Percentiles rank a stretch among this genome's conserved stretches.
These are phyloP conservation scores for Populus euphratica DNA, from an alignment of 345 rosid genomes.

Conservation along the genomic window DNA sequence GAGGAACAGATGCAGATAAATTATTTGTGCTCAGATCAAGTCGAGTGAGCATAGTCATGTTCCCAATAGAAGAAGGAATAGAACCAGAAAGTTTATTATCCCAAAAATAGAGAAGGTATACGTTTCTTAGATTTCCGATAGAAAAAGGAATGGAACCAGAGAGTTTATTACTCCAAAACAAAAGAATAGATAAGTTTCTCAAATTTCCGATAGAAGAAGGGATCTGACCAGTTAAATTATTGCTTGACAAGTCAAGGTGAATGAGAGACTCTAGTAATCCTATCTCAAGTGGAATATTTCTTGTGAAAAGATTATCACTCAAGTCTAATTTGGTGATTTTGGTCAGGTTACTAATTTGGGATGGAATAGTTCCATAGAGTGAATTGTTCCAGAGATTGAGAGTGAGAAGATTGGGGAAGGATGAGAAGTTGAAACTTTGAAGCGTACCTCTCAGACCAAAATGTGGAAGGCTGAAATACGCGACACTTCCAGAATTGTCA, in stretches of 20 bases:
- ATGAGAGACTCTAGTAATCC: too few relatives aligned
- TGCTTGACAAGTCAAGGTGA: too few relatives aligned
- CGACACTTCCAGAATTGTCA: too few relatives aligned
- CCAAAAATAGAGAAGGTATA: too few relatives aligned
- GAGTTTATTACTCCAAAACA: rapidly evolving
- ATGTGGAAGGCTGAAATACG: slow-evolving; percentile 1
- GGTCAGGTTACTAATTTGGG: slow-evolving; percentile 15
- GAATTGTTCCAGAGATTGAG: slow-evolving; percentile 1
- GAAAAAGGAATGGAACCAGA: not conserved
- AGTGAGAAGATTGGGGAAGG: slow-evolving; percentile 4
- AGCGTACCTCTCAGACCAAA: slow-evolving; percentile 8
- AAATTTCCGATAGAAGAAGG: not conserved
- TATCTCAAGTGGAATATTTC: not conserved
- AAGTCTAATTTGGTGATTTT: slow-evolving; percentile 17
- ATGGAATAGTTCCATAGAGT: slow-evolving; percentile 21
- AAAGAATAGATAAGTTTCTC: not conserved
- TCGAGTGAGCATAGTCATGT: too few relatives aligned
- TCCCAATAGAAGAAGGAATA: too few relatives aligned
- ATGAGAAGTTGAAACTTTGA: slow-evolving; percentile 13
- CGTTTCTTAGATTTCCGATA: too few relatives aligned
- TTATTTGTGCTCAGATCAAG: too few relatives aligned
- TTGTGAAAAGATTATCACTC: not conserved
- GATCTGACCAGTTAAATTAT: too few relatives aligned
- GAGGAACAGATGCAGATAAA: too few relatives aligned
- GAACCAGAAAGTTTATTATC: too few relatives aligned